Evolutionary conservation across 1,284 basidiomycete species (phyloP), one percentile per base, ranked within the genome.

Genomic region (Sporisorium reilianum): DNA sequence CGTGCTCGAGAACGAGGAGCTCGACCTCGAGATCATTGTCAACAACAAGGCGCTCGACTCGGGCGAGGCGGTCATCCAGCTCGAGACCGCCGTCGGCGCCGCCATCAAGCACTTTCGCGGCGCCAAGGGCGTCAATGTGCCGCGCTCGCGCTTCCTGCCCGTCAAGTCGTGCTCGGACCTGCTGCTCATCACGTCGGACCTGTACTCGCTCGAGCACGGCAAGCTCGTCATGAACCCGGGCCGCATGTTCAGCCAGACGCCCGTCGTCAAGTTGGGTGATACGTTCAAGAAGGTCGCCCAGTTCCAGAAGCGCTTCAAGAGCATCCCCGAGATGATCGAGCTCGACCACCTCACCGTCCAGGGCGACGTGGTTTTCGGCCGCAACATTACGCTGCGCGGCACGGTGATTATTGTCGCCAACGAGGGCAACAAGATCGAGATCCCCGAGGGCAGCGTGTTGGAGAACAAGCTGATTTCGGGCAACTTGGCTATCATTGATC

Each of bases 271-370:
- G 88, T 90, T 98, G 46, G 94, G 95, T 55, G 94, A 96, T 75
- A 84, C 84, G 52, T 86, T 88, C 82, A 87, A 89, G 85, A 89
- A 94, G 92, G 97, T 98, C 61, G 92, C 93, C 80, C 91, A 95
- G 85, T 98, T 97, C 90, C 94, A 97, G 88, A 95, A 95, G 87
- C 89, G 94, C 51, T 96, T 96, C 91, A 97, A 95, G 90, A 93
- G 92, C 86, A 96, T 98, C 79, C 95, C 96, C 54, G 92, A 92
- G 55, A 85, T 85, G 78, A 82, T 83, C 22, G 95, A 97, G 86
- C 89, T 97, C 62, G 96, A 98, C 87, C 95, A 98, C 86, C 88
- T 98, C 83, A 99, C 96, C 5, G 94, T 99, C 54, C 93, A 93
- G 64, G 95, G 95, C 34, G 95, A 98, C 85, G 95, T 99, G 14